phyloP scores from a whole-genome alignment of 2,329 filamentous ascomycete genomes.

The Aspergillus oerlinghausenensis region DNA sequence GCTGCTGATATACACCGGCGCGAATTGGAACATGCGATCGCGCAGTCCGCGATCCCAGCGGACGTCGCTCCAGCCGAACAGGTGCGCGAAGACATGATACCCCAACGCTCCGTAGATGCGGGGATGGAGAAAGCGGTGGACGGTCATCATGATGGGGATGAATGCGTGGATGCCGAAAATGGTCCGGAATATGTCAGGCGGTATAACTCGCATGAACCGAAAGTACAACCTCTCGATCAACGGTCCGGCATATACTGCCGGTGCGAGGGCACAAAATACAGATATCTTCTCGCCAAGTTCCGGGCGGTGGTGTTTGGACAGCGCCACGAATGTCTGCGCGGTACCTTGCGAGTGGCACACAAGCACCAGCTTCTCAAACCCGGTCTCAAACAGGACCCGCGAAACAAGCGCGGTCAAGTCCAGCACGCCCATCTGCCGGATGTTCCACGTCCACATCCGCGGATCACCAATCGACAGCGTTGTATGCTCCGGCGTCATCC shows the following conservation, averaged over 20 bases:
- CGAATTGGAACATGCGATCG: constrained; percentile 84
- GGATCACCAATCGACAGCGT: constrained; percentile 70
- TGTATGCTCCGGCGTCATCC: constrained; percentile 72
- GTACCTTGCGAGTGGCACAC: constrained; percentile 90
- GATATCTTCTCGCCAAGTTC: constrained; percentile 77
- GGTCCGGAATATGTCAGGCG: constrained; percentile 68
- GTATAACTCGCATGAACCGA: constrained; percentile 82
- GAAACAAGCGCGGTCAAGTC: constrained; percentile 79
- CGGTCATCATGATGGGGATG: constrained; percentile 87
- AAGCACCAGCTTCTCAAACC: constrained; percentile 75
- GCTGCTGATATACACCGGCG: constrained; percentile 82
- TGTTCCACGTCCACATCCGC: constrained; percentile 96
- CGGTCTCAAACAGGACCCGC: constrained; percentile 74
- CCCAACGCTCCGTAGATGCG: constrained; percentile 73
- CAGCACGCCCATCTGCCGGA: constrained; percentile 86
- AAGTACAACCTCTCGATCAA: constrained; percentile 84
- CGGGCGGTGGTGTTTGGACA: constrained; percentile 85
- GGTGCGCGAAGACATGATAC: constrained; percentile 82
- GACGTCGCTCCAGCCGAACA: constrained; percentile 82
- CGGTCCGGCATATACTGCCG: constrained; percentile 83
- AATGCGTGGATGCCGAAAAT: constrained; percentile 92
- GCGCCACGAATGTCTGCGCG: constrained; percentile 77
- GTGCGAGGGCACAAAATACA: constrained; percentile 86
- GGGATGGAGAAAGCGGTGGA: constrained; percentile 64
- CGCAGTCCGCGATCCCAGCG: constrained; percentile 79